phyloP scores from a whole-genome alignment of 805 yeast genomes.

The Candida insectorum region DNA sequence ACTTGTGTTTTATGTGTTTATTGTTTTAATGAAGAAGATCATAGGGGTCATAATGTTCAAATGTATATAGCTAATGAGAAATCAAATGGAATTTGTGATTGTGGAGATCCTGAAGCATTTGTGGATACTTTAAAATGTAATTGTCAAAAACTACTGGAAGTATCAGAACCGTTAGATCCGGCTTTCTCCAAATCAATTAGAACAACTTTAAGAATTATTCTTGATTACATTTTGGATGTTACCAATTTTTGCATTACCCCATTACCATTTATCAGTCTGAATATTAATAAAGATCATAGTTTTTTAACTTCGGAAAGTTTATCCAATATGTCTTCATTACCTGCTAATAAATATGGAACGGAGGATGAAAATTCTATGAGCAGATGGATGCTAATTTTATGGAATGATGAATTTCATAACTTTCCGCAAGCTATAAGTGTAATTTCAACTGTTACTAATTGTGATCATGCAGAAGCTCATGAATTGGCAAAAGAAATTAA shows the following conservation, averaged over 20 bases:
- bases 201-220: constrained; percentile 27
- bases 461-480: constrained; percentile 23
- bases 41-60: constrained; percentile 60
- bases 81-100: constrained; percentile 64
- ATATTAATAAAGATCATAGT: constrained; percentile 21
- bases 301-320: constrained; percentile 20
- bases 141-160: constrained; percentile 17
- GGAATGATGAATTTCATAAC: constrained; percentile 78
- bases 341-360: constrained; percentile 25
- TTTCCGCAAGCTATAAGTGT: constrained; percentile 52
- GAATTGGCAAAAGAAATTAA: constrained; percentile 45
- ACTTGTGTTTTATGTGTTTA: constrained; percentile 74
- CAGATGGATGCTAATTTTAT: constrained; percentile 51
- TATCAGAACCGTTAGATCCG: constrained; percentile 3
- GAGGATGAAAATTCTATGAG: constrained; percentile 30
- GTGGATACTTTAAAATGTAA: constrained; percentile 49
- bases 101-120: constrained; percentile 73
- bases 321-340: constrained; percentile 32
- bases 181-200: constrained; percentile 17
- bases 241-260: constrained; percentile 36
- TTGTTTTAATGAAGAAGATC: constrained; percentile 72
- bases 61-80: constrained; percentile 46
- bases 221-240: constrained; percentile 45
- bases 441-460: constrained; percentile 32
- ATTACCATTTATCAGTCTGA: constrained; percentile 36